phyloP scores from a whole-genome alignment of 108 stramenopile genomes.

The Mayamaea pseudoterrestris region DNA sequence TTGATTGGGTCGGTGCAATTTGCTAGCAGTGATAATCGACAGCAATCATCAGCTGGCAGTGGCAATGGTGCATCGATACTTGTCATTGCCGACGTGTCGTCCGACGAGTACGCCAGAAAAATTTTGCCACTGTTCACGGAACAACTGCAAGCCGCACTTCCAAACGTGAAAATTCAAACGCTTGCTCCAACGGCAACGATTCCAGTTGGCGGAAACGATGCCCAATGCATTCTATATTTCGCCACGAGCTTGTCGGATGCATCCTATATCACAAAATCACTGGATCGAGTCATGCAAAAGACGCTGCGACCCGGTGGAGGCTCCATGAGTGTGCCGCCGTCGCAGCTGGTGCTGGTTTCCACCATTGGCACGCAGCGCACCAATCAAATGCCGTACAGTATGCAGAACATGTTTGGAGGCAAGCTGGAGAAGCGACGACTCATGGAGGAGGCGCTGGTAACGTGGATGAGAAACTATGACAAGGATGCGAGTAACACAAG shows the following conservation, averaged over 20 bases:
- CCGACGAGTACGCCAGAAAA: slow-evolving; percentile 31
- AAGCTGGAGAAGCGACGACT: slow-evolving; percentile 59
- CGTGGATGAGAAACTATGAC: slow-evolving; percentile 28
- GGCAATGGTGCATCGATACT: slow-evolving; percentile 5
- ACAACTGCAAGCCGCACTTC: slow-evolving; percentile 20
- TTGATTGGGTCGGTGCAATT: slow-evolving; percentile 6
- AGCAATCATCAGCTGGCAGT: neutral
- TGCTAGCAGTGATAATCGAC: neutral
- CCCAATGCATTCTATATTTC: slow-evolving; percentile 42
- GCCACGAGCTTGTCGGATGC: slow-evolving; percentile 35
- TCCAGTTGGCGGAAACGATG: slow-evolving; percentile 61
- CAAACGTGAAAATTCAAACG: slow-evolving; percentile 32
- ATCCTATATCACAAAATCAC: slow-evolving; percentile 26
- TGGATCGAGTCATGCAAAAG: slow-evolving; percentile 50
- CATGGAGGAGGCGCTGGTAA: slow-evolving; percentile 50
- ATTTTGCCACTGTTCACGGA: slow-evolving; percentile 34
- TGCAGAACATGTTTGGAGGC: slow-evolving; percentile 64
- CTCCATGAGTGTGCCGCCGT: slow-evolving; percentile 44
- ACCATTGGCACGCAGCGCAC: slow-evolving; percentile 69
- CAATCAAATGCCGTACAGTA: slow-evolving; percentile 59
- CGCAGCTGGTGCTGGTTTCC: slow-evolving; percentile 56
- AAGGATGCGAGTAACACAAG: slow-evolving; percentile 17
- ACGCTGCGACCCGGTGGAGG: slow-evolving; percentile 32
- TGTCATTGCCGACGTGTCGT: slow-evolving; percentile 23
- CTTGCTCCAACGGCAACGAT: slow-evolving; percentile 40